These are phyloP conservation scores for Hirsutella thompsonii DNA, from an alignment of 2,329 filamentous ascomycete genomes.

Conservation along the genomic window DNA sequence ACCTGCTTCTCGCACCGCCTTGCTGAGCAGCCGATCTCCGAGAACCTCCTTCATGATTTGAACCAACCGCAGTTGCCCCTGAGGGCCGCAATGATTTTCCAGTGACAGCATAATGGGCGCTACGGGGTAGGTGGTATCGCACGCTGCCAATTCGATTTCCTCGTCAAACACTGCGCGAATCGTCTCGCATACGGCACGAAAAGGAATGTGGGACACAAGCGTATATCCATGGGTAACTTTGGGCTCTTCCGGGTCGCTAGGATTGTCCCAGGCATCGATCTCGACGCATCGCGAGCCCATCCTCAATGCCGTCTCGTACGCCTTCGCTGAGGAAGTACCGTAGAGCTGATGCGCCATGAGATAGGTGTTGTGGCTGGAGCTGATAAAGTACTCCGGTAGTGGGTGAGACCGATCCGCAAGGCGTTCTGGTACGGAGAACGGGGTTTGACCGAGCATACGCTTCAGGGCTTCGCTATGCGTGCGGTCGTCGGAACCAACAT, in stretches of 20 bases:
- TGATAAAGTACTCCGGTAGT: slow-evolving; percentile 59
- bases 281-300: slow-evolving; percentile 59
- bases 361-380: slow-evolving; percentile 63
- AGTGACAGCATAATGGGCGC: slow-evolving; percentile 52
- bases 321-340: slow-evolving; percentile 46
- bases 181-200: slow-evolving; percentile 51
- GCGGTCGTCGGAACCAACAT: slow-evolving; percentile 29
- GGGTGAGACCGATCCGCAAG: slow-evolving; percentile 45
- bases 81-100: slow-evolving; percentile 51
- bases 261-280: slow-evolving; percentile 61
- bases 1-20: slow-evolving; percentile 42
- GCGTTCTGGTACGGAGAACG: slow-evolving; percentile 41
- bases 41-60: slow-evolving; percentile 54
- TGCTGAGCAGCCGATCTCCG: slow-evolving; percentile 45
- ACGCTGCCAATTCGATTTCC: slow-evolving; percentile 31
- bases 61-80: slow-evolving; percentile 48
- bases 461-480: slow-evolving; percentile 31
- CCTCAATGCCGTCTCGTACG: slow-evolving; percentile 48
- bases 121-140: slow-evolving; percentile 23
- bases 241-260: slow-evolving; percentile 46
- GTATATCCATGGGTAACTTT: slow-evolving; percentile 62
- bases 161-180: slow-evolving; percentile 49
- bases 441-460: slow-evolving; percentile 39
- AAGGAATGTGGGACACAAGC: slow-evolving; percentile 51
- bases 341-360: slow-evolving; percentile 57